Evolutionary conservation across 495 filamentous ascomycete species (phyloP).

Genomic region (Cudoniella acicularis): DNA sequence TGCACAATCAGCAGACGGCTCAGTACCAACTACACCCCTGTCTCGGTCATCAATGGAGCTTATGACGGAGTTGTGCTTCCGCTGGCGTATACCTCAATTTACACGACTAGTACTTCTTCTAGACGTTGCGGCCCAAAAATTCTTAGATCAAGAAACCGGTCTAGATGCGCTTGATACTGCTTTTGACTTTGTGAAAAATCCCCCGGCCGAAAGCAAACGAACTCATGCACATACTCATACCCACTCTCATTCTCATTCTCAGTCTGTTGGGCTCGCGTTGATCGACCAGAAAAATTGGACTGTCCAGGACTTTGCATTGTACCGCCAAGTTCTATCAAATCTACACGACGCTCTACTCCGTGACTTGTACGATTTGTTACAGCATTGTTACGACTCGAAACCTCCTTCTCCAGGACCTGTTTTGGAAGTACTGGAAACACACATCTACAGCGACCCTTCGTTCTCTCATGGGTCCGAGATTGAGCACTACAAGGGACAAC

Average conservation of each 20-base stretch:
- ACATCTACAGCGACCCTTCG: conserved; percentile 73
- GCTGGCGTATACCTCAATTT: conserved; percentile 88
- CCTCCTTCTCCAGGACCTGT: conserved; percentile 72
- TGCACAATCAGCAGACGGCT: conserved; percentile 30
- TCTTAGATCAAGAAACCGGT: conserved; percentile 77
- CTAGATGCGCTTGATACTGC: conserved; percentile 77
- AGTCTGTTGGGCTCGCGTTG: conserved; percentile 39
- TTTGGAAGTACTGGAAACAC: conserved; percentile 77
- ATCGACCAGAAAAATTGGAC: conserved; percentile 66
- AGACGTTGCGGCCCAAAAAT: conserved; percentile 81
- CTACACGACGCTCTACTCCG: conserved; percentile 80
- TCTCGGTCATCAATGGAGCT: conserved; percentile 81
- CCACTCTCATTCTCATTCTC: conserved; percentile 47
- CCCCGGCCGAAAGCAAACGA: conserved; percentile 54
- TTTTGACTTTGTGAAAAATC: conserved; percentile 76
- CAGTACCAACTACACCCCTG: conserved; percentile 56
- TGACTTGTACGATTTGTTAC: conserved; percentile 81
- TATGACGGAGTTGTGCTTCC: conserved; percentile 75
- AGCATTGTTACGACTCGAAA: conserved; percentile 87
- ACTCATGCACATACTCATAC: conserved; percentile 49
- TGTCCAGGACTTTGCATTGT: conserved; percentile 67
- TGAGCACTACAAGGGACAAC: conserved; percentile 61
- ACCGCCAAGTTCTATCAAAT: conserved; percentile 68
- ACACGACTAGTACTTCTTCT: conserved; percentile 77
- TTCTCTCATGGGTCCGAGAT: conserved; percentile 67